phyloP scores from a whole-genome alignment of 176 grass and related monocot species.

The Neostapfia colusana region DNA sequence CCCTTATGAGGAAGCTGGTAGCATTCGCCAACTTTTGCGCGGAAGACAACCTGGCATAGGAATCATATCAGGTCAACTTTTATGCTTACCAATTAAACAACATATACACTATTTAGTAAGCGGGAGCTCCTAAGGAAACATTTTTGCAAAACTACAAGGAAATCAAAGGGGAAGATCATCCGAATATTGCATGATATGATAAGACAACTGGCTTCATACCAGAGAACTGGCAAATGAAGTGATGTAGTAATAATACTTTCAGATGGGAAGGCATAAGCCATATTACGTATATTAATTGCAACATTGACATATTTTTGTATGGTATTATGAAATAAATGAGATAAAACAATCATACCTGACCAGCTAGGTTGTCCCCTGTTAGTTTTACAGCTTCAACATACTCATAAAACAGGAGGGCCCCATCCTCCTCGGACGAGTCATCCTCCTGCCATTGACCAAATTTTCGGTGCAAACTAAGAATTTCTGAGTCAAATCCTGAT shows the following conservation, averaged over 20 bases:
- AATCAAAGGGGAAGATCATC: background rate
- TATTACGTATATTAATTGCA: background rate
- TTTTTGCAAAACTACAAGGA: slow-evolving; percentile 21
- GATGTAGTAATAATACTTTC: background rate
- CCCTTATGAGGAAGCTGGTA: slow-evolving; percentile 91
- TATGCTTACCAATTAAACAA: slow-evolving; percentile 7
- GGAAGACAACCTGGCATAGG: slow-evolving; percentile 73
- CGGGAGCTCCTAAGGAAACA: background rate
- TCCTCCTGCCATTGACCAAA: slow-evolving; percentile 95
- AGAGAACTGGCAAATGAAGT: slow-evolving; percentile 14
- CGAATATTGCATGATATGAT: slow-evolving; percentile 12
- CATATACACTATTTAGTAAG: slow-evolving; percentile 12
- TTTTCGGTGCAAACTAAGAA: slow-evolving; percentile 82
- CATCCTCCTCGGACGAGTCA: slow-evolving; percentile 42
- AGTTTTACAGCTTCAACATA: slow-evolving; percentile 88
- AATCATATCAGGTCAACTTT: slow-evolving; percentile 4
- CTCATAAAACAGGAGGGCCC: slow-evolving; percentile 87
- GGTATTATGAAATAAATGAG: background rate
- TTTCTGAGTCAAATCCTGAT: slow-evolving; percentile 78
- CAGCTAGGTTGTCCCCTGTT: slow-evolving; percentile 76
- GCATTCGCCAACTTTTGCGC: slow-evolving; percentile 79
- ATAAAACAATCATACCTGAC: slow-evolving; percentile 64
- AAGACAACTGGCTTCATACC: background rate
- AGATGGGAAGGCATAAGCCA: slow-evolving; percentile 27
- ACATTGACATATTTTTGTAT: background rate